A percentile compares a stretch with the other conserved stretches of the same genome.
Evolutionary conservation across 768 basidiomycete species (phyloP).

Genomic region (Termitomyces sp.): DNA sequence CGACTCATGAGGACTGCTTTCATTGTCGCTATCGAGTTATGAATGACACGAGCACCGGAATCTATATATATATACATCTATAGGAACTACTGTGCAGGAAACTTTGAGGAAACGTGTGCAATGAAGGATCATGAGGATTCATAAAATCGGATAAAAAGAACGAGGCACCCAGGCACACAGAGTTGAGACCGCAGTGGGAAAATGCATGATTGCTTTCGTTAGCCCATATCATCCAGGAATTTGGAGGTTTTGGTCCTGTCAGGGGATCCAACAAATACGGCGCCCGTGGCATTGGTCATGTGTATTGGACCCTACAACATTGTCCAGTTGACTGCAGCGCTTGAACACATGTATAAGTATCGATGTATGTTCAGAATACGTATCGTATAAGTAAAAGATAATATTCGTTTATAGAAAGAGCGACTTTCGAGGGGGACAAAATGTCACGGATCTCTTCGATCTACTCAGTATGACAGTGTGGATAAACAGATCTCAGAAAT

Average conservation of each 20-base stretch:
- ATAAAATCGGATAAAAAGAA: not conserved
- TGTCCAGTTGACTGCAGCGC: not conserved
- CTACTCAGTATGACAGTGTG: not conserved
- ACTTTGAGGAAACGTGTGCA: not conserved
- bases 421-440: not conserved
- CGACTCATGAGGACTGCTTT: not conserved
- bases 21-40: not conserved
- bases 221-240: no score
- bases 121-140: not conserved
- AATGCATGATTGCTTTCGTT: not conserved
- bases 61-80: not conserved
- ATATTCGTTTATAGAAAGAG: not conserved
- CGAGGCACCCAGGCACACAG: not conserved
- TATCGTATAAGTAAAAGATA: not conserved
- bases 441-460: not conserved
- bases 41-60: not conserved
- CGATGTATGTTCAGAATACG: not conserved
- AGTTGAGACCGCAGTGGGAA: not conserved
- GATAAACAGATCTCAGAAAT: slow-evolving; percentile 16
- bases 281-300: not conserved
- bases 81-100: not conserved
- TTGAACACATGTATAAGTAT: not conserved
- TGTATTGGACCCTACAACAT: not conserved
- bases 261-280: not conserved
- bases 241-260: no score